These are phyloP conservation scores for Argentina anserina DNA, from an alignment of 306 rosid genomes.

Conservation along the genomic window DNA sequence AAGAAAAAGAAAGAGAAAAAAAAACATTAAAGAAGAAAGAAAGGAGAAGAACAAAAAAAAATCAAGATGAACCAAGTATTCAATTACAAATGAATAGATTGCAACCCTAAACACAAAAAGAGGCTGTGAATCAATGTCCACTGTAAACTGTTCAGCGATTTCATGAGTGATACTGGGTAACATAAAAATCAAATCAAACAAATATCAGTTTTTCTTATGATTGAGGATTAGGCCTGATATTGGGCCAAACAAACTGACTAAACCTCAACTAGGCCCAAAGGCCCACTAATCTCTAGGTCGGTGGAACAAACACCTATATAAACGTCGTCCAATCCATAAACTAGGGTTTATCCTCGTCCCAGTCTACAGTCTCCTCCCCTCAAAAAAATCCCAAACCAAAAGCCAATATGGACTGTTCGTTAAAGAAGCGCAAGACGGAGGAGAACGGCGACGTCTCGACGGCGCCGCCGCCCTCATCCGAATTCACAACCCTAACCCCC, in stretches of 20 bases:
- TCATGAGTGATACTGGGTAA: too few relatives aligned
- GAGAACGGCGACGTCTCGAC: conserved; percentile 40
- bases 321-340: neutral
- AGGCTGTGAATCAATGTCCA: too few relatives aligned
- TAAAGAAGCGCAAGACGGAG: conserved; percentile 63
- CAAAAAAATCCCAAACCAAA: neutral
- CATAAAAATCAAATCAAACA: too few relatives aligned
- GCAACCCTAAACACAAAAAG: too few relatives aligned
- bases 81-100: too few relatives aligned
- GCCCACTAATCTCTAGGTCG: neutral
- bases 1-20: too few relatives aligned
- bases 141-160: too few relatives aligned
- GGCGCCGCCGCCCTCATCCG: neutral
- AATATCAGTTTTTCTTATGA: too few relatives aligned
- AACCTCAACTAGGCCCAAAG: neutral
- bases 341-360: conserved; percentile 17
- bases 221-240: too few relatives aligned
- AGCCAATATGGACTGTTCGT: conserved; percentile 59
- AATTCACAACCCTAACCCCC: conserved; percentile 27
- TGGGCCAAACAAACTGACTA: neutral
- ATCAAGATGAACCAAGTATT: too few relatives aligned
- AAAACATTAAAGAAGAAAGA: too few relatives aligned
- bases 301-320: neutral
- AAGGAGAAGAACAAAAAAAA: too few relatives aligned
- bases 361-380: neutral